Evolutionary conservation across 2,329 filamentous ascomycete species (phyloP).

Genomic region (Ophiocordyceps polyrhachis-furcata): DNA sequence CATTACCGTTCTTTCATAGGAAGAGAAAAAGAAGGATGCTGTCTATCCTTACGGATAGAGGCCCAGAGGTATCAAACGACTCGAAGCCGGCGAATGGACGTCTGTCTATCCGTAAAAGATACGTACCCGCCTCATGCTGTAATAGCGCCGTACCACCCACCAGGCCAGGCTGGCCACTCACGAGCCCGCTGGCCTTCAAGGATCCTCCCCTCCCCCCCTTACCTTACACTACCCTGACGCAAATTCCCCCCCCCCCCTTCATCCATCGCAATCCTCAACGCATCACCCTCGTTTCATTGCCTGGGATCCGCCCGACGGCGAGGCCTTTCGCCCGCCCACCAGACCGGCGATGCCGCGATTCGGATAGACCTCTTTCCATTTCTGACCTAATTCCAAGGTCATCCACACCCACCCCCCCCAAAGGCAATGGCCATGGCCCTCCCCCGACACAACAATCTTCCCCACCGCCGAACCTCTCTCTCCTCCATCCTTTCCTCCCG

Average conservation of each 20-base stretch:
- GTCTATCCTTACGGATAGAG: too few relatives aligned
- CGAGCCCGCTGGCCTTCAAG: background rate
- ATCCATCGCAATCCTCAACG: background rate
- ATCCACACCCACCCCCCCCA: too few relatives aligned
- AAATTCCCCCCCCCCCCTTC: background rate
- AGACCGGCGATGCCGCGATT: background rate
- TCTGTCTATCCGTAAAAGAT: too few relatives aligned
- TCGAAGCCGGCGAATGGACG: too few relatives aligned
- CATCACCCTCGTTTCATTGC: background rate
- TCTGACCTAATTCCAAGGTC: too few relatives aligned
- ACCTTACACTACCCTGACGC: background rate
- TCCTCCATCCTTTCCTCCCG: slow-evolving; percentile 44
- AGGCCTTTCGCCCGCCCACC: background rate
- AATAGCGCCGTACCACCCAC: background rate
- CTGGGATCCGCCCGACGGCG: background rate
- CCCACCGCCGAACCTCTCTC: slow-evolving; percentile 32
- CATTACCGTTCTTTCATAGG: too few relatives aligned
- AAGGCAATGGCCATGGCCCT: slow-evolving; percentile 20
- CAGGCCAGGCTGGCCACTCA: slow-evolving; percentile 1
- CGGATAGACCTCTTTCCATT: background rate
- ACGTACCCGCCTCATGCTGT: too few relatives aligned
- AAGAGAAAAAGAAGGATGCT: too few relatives aligned
- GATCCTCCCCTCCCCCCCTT: background rate
- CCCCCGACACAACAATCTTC: slow-evolving; percentile 21
- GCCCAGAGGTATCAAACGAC: too few relatives aligned